Evolutionary conservation across 805 yeast species (phyloP), one percentile per base, ranked within the genome.

Genomic region (Kuraishia molischiana): DNA sequence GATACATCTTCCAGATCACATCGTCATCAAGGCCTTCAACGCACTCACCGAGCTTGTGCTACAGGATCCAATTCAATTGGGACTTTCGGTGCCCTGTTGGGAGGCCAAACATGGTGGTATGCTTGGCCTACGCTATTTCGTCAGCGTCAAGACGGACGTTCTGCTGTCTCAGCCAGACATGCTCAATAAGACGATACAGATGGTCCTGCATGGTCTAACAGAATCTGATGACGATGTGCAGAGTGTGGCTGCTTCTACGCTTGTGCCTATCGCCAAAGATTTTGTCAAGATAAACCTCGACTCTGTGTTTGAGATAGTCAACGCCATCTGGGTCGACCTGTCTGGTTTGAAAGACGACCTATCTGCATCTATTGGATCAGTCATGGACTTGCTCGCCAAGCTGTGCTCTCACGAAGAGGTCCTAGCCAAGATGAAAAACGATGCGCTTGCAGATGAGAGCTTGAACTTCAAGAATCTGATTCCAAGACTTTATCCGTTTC

Each of bases 41-140:
- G 77, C 79, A 15, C 66, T 92, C 41, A 72, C 77, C 36, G 69
- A 73, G 32, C 62, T 92, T 37, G 86, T 89, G 1, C 58, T 81
- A 35, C 97, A 90, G 54, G 66, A 69, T 32, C 50, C 62, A 4
- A 37, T 38, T n/a, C 45, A 43, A 18, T 56, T 73, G 18, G 75
- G 64, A 1, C 56, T 65, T 10, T 62, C 69, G 32, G 52, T 62
- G 14, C 75, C 81, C 3, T 72, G 87, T 39, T 92, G 98, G 98
- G 97, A 94, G 54, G 97, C 96, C 3, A 84, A 92, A 41, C 98
- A 92, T 64, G 98, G 97, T 48, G 99, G 97, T 35, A 78, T 92
- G 79, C 71, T 92, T 10, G 98, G 97, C 0, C 65, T 92, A 37
- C 68, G 95, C 37, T 92, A 92, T 58, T 79, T 92, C 48, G 98